Evolutionary conservation across 2,329 filamentous ascomycete genomes (phyloP).

Genomic region (Cladosporium sphaerospermum): DNA sequence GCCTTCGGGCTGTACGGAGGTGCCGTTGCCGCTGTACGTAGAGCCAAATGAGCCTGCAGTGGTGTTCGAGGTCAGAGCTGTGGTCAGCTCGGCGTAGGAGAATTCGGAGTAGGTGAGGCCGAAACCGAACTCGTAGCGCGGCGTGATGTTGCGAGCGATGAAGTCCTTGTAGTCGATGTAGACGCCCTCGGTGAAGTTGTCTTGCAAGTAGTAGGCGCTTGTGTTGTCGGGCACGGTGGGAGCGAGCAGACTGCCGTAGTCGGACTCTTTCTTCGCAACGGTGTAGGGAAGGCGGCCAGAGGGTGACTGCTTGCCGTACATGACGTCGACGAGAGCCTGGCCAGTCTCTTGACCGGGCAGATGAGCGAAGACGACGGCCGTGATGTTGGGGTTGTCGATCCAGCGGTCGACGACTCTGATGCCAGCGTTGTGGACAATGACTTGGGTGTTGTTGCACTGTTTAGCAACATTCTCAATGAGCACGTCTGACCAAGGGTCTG

Average conservation of each 20-base stretch:
- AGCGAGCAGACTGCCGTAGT: constrained; percentile 24
- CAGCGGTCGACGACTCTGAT: constrained; percentile 25
- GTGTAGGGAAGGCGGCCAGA: constrained; percentile 28
- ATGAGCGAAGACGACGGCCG: constrained; percentile 25
- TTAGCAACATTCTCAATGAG: constrained; percentile 26
- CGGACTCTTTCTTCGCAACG: constrained; percentile 26
- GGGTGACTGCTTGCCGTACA: constrained; percentile 26
- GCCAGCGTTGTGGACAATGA: constrained; percentile 28
- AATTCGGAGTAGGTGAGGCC: constrained; percentile 40
- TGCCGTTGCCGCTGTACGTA: constrained; percentile 45
- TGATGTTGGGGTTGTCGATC: constrained; percentile 27
- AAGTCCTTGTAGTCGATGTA: constrained; percentile 43
- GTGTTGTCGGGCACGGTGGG: constrained; percentile 11
- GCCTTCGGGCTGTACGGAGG: constrained; percentile 25
- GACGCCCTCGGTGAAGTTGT: constrained; percentile 36
- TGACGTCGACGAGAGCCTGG: constrained; percentile 23
- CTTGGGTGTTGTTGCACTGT: constrained; percentile 27
- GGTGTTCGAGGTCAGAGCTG: constrained; percentile 39
- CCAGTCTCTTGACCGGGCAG: constrained; percentile 27
- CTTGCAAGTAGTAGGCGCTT: constrained; percentile 10
- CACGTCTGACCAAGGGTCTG: constrained; percentile 23
- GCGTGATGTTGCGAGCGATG: constrained; percentile 35
- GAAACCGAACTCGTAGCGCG: constrained; percentile 41
- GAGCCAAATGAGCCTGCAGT: constrained; percentile 48
- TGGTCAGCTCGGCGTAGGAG: constrained; percentile 28